Conservation (phyloP, 805 yeast species). For the Metschnikowia koreensis region DNA sequence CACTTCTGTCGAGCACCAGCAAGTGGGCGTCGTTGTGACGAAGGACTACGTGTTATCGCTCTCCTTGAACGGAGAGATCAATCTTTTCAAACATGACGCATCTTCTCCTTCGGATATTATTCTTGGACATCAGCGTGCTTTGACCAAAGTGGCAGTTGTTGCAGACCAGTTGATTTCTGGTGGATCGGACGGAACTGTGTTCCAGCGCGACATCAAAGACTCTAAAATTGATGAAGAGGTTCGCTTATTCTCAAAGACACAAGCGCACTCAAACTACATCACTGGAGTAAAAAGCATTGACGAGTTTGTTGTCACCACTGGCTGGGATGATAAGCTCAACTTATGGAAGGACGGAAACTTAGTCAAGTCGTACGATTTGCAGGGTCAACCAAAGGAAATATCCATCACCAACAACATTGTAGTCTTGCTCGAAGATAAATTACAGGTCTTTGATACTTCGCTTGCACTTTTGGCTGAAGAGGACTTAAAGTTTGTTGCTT, state of each 20-base stretch:
- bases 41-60: constrained; percentile 60
- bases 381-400: constrained; percentile 38
- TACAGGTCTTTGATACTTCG: constrained; percentile 23
- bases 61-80: constrained; percentile 69
- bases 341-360: constrained; percentile 26
- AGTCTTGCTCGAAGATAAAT: constrained; percentile 31
- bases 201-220: constrained; percentile 50
- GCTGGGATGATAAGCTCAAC: constrained; percentile 86
- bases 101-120: constrained; percentile 33
- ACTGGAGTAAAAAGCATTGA: constrained; percentile 44
- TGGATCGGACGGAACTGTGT: constrained; percentile 76
- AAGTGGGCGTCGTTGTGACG: constrained; percentile 77
- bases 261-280: constrained; percentile 63
- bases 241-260: constrained; percentile 24
- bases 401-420: constrained; percentile 23
- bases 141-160: constrained; percentile 54
- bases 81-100: constrained; percentile 48
- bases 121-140: constrained; percentile 81
- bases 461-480: constrained; percentile 15
- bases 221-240: constrained; percentile 7
- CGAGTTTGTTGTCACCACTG: constrained; percentile 48
- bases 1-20: constrained; percentile 56
- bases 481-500: constrained; percentile 24
- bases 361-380: constrained; percentile 14
- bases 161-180: constrained; percentile 53